Evolutionary conservation across 768 basidiomycete species (phyloP).

Genomic region (Dendrothele bispora): DNA sequence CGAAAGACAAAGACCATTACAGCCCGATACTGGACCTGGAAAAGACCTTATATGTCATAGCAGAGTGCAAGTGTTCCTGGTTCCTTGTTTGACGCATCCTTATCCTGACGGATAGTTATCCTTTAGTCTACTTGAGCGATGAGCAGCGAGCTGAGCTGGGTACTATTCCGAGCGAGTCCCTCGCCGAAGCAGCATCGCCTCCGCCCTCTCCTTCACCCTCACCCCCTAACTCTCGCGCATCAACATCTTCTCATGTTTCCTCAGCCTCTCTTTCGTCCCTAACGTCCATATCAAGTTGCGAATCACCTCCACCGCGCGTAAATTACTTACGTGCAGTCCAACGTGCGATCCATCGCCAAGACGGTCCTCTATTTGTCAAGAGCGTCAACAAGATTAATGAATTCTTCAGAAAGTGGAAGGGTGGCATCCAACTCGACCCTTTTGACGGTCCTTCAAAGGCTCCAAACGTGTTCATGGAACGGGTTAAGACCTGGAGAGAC

Average conservation of each 20-base stretch:
- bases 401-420: slow-evolving; percentile 64
- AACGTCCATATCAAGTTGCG: slow-evolving; percentile 10
- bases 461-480: slow-evolving; percentile 49
- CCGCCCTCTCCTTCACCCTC: slow-evolving; percentile 36
- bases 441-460: slow-evolving; percentile 44
- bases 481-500: slow-evolving; percentile 49
- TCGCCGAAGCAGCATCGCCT: slow-evolving; percentile 39
- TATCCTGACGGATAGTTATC: slow-evolving; percentile 15
- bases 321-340: slow-evolving; percentile 61
- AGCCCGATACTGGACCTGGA: slow-evolving; percentile 83
- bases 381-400: slow-evolving; percentile 64
- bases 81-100: slow-evolving; percentile 1
- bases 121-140: slow-evolving; percentile 64
- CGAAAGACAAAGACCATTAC: slow-evolving; percentile 85
- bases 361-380: slow-evolving; percentile 71
- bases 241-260: slow-evolving; percentile 17
- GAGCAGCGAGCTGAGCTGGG: slow-evolving; percentile 68
- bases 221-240: slow-evolving; percentile 33
- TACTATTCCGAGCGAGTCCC: slow-evolving; percentile 51
- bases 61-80: slow-evolving; percentile 54
- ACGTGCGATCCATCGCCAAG: slow-evolving; percentile 64
- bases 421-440: slow-evolving; percentile 51
- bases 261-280: slow-evolving; percentile 5
- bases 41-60: slow-evolving; percentile 66
- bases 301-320: slow-evolving; percentile 15